Evolutionary conservation across 116 monocot species (phyloP).

Genomic region (Zostera marina): DNA sequence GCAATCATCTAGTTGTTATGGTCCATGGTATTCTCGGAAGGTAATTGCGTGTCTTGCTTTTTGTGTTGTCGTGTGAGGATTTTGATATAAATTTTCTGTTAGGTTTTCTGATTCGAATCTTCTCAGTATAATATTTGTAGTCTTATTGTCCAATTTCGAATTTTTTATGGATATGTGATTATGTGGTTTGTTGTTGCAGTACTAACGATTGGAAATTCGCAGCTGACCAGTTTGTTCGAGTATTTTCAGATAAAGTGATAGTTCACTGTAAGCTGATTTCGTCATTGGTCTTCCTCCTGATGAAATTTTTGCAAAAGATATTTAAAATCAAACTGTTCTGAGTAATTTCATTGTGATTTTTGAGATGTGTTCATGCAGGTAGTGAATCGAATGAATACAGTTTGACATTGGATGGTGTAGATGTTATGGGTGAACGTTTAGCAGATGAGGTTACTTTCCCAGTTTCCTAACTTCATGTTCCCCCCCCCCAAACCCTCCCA

Average conservation of each 20-base stretch:
- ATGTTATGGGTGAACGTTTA: conserved; percentile 91
- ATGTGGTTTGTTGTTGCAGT: conserved; percentile 20
- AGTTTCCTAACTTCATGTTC: background rate
- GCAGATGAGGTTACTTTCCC: conserved; percentile 67
- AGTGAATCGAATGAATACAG: conserved; percentile 63
- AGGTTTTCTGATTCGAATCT: background rate
- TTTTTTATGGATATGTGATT: background rate
- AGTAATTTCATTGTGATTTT: conserved; percentile 2
- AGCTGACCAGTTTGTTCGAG: conserved; percentile 42
- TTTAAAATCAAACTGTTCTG: background rate
- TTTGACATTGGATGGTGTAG: conserved; percentile 86
- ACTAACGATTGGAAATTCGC: conserved; percentile 64
- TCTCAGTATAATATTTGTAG: background rate
- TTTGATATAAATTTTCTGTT: background rate
- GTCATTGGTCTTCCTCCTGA: background rate
- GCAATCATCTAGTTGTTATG: conserved; percentile 68
- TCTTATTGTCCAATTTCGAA: background rate
- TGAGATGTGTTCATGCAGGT: conserved; percentile 27
- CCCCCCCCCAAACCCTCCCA: no score
- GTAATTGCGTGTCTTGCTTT: conserved; percentile 8
- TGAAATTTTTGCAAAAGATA: background rate
- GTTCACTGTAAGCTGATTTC: conserved; percentile 64
- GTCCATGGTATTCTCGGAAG: conserved; percentile 76
- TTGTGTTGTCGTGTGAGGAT: background rate
- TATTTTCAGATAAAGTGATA: conserved; percentile 63